A percentile compares a stretch with the other conserved stretches of the same genome.
Conservation (phyloP, 768 basidiomycete species). For the Auricularia auricula-judae region DNA sequence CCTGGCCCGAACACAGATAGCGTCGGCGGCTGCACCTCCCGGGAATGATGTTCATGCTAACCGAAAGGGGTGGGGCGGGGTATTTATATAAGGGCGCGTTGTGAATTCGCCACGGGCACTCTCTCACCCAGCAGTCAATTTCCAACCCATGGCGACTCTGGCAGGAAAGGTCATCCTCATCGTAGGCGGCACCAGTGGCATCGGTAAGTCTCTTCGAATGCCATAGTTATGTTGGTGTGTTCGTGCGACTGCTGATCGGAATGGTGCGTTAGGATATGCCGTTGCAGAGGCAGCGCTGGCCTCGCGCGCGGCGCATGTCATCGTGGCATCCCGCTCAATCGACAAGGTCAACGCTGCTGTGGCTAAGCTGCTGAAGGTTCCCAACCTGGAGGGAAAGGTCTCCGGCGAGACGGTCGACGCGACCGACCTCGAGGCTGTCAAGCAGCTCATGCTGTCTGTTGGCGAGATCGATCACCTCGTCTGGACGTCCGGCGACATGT, state of each 20-base stretch:
- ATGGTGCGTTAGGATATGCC: conserved; percentile 5
- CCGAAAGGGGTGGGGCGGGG: no score
- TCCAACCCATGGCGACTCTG: neutral
- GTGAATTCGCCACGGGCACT: no score
- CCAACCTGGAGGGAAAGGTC: conserved; percentile 1
- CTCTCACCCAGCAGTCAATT: no score
- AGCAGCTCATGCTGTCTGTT: conserved; percentile 3
- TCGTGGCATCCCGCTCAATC: neutral
- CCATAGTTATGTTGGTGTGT: neutral
- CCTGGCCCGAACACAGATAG: no score
- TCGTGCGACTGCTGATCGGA: neutral
- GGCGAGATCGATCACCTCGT: conserved; percentile 10
- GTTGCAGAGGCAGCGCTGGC: conserved; percentile 5
- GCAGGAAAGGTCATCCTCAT: conserved; percentile 2
- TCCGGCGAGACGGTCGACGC: conserved; percentile 5
- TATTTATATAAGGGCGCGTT: no score
- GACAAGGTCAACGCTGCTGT: conserved; percentile 1
- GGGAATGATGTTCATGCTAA: no score
- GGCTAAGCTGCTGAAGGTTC: neutral
- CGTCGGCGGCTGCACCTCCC: no score
- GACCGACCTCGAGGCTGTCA: neutral
- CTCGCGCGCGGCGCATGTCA: conserved; percentile 5
- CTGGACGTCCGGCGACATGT: conserved; percentile 4
- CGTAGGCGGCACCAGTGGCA: conserved; percentile 2
- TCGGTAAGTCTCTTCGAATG: neutral